Evolutionary conservation across 164 flowering plant genomes (phyloP), one percentile per base, ranked within the genome.

Genomic region (Litsea cubeba): DNA sequence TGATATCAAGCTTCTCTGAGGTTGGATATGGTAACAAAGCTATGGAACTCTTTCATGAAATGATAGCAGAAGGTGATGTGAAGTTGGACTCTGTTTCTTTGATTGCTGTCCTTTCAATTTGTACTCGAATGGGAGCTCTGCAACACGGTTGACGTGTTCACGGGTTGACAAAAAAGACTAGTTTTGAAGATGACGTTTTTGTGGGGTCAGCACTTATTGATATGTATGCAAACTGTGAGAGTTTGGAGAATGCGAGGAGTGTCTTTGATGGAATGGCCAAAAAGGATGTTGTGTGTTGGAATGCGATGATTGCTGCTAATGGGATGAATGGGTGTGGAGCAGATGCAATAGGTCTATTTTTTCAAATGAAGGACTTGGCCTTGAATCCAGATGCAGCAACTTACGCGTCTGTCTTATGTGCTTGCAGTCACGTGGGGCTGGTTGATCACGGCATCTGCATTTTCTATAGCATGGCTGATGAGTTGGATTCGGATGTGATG

Each of bases 361-460:
- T 28, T 51, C 71, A 64, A 71, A 86, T 86, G 87, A 71, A 73
- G 54, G 70, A 65, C 11, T 77, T 69, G 7, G 81, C 81, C 5
- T 11, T 83, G 25, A 65, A 65, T 28, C 85, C 87, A 22, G 65
- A 81, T 71, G 84, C 81, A 62, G 75, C 85, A 15, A 86, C 87
- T 62, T 81, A 83, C 24, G 79, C 84, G 26, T 77, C 76, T 46
- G 69, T 83, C 24, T 64, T 86, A 73, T 75, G 72, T 71, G 87
- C 87, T 20, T 86, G 88, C 76, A 84, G 88, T 67, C 89, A 86
- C 77, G 74, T 84, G 22, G 86, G 86, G 22, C 73, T 84, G 79
- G 84, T 84, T 54, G 76, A 76, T 72, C 76, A 77, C 26, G 89
- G 86, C 68, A 74, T 81, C 50, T 54, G 70, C 54, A 78, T 84